A percentile compares a stretch with the other conserved stretches of the same genome.
Conservation (phyloP, 2,329 filamentous ascomycete species). For the Seiridium cupressi region DNA sequence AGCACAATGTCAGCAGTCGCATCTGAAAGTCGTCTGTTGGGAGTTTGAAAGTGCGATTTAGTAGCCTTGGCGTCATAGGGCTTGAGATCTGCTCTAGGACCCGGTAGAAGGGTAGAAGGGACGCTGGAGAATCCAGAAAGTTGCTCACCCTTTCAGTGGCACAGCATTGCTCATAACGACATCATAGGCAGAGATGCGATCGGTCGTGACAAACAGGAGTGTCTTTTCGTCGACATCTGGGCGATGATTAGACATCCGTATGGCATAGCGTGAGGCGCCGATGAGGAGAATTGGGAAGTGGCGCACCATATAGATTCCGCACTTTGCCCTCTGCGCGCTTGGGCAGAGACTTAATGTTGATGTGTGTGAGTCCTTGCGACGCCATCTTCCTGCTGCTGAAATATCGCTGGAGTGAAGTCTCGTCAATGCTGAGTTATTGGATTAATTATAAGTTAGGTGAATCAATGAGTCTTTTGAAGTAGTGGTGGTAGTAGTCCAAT, state of each 20-base stretch:
- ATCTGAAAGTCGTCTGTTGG: no score
- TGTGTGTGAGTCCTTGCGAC: not conserved
- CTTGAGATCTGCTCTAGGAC: no score
- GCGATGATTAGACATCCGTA: not conserved
- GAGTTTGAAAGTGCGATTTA: no score
- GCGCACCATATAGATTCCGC: not conserved
- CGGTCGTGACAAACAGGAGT: constrained; percentile 80
- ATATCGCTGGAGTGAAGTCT: not conserved
- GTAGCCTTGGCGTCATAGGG: no score
- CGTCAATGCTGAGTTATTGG: not conserved
- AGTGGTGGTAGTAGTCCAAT: not conserved
- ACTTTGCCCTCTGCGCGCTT: constrained; percentile 8
- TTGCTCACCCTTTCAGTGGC: constrained; percentile 47
- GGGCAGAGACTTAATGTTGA: constrained; percentile 2
- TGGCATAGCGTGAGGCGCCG: not conserved
- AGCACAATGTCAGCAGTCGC: no score
- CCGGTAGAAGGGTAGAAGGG: no score
- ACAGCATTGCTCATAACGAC: constrained; percentile 74
- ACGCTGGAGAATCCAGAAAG: constrained; percentile 17
- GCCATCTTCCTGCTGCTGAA: not conserved
- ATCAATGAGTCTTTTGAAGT: not conserved
- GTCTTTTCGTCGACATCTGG: constrained; percentile 61
- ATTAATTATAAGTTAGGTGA: not conserved
- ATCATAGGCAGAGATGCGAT: constrained; percentile 95
- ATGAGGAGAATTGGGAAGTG: not conserved